Base-by-base conservation (phyloP, 768 basidiomycete genomes). In the Suillus plorans region DNA sequence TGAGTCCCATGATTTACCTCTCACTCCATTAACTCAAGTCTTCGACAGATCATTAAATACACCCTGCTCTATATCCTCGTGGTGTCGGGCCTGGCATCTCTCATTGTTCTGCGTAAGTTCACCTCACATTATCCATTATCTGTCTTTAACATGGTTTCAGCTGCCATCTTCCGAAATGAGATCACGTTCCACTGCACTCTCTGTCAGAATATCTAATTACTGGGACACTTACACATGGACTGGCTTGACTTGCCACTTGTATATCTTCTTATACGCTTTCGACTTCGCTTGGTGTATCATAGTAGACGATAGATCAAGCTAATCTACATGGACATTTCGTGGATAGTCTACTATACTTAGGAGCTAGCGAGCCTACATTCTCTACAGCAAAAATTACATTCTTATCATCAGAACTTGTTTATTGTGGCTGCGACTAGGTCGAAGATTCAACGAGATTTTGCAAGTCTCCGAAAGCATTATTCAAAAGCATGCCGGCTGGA, bases 141-240 rank as follows among this genome's bases (percentile, higher is more conserved):
- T 39, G 22, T 63, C 20, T 64, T 69, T 76, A 58, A 75, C 42
- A 9, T 63, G 61, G 57, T 66, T 63, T 53, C 71, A 94, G 92
- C 92, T 73, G 84, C 86, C 61, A 76, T 97, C 64, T 95, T 97
- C 90, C 87, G 90, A 72, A 82, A 91, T 66, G 82, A 82, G 69
- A 88, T 98, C 75, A 86, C 84, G 31, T 84, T 95, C 72, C 80
- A 87, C 68, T 95, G 94, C 85, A 85, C 87, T 60, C 80, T 95
- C 78, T 95, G 94, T 85, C 86, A 86, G 82, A 90, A 83, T 78
- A 92, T 94, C 75, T 94, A 89, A 89, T 76, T 78, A 82, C 60
- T 41, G 57, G n/a, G n/a, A 61, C 56, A 18, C 66, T 28, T 56
- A 55, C 52, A 59, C 56, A 63, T 56, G 69, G 70, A 68, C 60